These are phyloP conservation scores for Clarireedia hainanense DNA, from an alignment of 2,329 filamentous ascomycete species.

Conservation along the genomic window DNA sequence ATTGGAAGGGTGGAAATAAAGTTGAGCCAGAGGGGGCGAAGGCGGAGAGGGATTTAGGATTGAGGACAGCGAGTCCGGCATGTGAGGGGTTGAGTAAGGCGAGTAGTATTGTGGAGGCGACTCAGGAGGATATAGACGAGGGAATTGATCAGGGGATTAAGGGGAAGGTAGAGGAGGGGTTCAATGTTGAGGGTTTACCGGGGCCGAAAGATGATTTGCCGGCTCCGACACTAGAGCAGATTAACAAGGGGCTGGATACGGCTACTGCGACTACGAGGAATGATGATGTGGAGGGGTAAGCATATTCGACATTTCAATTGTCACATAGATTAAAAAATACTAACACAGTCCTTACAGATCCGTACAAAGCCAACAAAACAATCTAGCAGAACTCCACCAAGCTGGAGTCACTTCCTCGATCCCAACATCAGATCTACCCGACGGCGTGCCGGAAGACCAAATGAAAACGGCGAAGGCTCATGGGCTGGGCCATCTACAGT, in stretches of 20 bases:
- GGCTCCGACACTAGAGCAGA: conserved; percentile 16
- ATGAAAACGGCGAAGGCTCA: conserved; percentile 19
- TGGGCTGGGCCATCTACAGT: conserved; percentile 20
- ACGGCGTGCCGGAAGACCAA: conserved; percentile 33
- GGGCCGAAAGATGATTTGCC: conserved; percentile 15
- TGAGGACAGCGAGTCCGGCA: conserved; percentile 55
- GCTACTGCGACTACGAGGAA: conserved; percentile 21
- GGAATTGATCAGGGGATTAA: conserved; percentile 22
- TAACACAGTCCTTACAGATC: no score
- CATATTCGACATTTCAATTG: no score
- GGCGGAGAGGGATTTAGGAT: conserved; percentile 55
- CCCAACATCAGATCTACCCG: conserved; percentile 35
- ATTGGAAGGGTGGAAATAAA: conserved; percentile 61
- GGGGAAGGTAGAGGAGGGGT: conserved; percentile 18
- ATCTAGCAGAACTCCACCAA: no score
- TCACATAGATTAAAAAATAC: no score
- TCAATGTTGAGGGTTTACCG: conserved; percentile 16
- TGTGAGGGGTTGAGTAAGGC: conserved; percentile 64
- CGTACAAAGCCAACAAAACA: no score
- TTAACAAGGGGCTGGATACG: conserved; percentile 23
- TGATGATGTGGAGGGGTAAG: no score
- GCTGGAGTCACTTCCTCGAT: conserved; percentile 10
- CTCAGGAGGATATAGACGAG: conserved; percentile 12
- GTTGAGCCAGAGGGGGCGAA: conserved; percentile 36
- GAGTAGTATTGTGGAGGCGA: conserved; percentile 52